phyloP scores from a whole-genome alignment of 148 eudicot genomes.

The Oxyria digyna region DNA sequence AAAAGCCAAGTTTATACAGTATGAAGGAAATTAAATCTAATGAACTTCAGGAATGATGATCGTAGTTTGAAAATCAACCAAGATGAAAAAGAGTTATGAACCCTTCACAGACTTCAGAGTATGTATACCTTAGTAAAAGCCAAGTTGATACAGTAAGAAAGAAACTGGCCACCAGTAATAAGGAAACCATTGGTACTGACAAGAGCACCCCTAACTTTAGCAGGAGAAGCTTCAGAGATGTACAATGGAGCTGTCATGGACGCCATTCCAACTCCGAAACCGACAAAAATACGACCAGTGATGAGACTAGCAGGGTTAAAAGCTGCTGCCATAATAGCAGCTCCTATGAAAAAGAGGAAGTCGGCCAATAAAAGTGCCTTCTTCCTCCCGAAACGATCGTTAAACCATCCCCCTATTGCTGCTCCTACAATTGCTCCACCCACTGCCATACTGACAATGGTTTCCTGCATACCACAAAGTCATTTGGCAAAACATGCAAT shows the following conservation, averaged over 20 bases:
- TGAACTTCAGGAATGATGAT: neutral
- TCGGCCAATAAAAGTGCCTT: slow-evolving; percentile 41
- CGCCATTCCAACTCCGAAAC: slow-evolving; percentile 67
- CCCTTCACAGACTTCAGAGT: too few species aligned
- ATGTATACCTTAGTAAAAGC: slow-evolving; percentile 54
- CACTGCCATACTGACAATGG: slow-evolving; percentile 64
- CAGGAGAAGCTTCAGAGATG: slow-evolving; percentile 63
- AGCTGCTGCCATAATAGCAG: slow-evolving; percentile 52
- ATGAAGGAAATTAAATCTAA: too few species aligned
- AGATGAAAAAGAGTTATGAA: too few species aligned
- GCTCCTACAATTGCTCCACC: slow-evolving; percentile 78
- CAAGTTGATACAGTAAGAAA: slow-evolving; percentile 57
- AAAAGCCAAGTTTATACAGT: too few species aligned
- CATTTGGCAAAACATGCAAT: neutral
- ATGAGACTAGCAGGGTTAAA: slow-evolving; percentile 41
- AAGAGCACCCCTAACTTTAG: slow-evolving; percentile 53
- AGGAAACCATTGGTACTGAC: slow-evolving; percentile 62
- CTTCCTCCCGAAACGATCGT: slow-evolving; percentile 49
- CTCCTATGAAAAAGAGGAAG: slow-evolving; percentile 42
- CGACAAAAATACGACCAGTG: slow-evolving; percentile 56
- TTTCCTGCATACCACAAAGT: slow-evolving; percentile 29
- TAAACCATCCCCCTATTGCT: slow-evolving; percentile 54
- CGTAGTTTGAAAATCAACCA: neutral
- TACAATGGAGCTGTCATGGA: slow-evolving; percentile 63
- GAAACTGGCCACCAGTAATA: slow-evolving; percentile 69